Percentiles rank a stretch among this genome's conserved stretches.
Evolutionary conservation across 2,329 filamentous ascomycete genomes (phyloP).

Genomic region (Hypoxylon sp.): DNA sequence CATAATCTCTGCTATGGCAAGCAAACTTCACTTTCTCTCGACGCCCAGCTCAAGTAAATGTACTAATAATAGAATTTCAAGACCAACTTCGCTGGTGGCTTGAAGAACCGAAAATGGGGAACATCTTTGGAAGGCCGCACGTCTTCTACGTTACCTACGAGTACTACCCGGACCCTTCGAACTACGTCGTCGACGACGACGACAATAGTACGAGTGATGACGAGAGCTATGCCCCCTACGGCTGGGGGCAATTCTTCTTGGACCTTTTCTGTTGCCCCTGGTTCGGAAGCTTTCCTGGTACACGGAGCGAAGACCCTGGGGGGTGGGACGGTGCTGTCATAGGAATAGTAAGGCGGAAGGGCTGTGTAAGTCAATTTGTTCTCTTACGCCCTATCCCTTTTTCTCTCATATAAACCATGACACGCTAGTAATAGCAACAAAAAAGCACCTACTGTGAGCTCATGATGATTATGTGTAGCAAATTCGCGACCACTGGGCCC

Average conservation of each 20-base stretch:
- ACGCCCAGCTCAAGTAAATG: no score
- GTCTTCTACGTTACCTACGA: conserved; percentile 24
- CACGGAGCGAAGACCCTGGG: background rate
- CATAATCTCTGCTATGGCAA: background rate
- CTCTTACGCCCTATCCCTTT: background rate
- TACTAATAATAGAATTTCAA: background rate
- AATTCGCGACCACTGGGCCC: conserved; percentile 42
- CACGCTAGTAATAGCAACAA: background rate
- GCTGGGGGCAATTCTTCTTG: conserved; percentile 16
- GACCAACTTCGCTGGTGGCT: background rate
- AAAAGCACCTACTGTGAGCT: background rate
- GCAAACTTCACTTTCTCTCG: no score
- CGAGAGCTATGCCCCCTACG: conserved; percentile 7
- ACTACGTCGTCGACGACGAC: background rate
- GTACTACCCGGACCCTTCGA: background rate
- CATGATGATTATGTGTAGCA: conserved; percentile 14
- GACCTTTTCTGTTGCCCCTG: conserved; percentile 20
- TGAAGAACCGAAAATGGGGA: conserved; percentile 30
- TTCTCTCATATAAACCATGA: background rate
- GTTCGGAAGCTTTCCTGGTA: background rate
- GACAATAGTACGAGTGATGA: conserved; percentile 15
- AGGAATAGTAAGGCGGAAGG: conserved; percentile 37
- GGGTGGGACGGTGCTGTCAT: conserved; percentile 39
- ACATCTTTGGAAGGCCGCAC: conserved; percentile 24
- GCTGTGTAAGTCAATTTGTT: conserved; percentile 43